Conservation (phyloP, 1,139 yeast species). For the Sugiyamaella pinicola region DNA sequence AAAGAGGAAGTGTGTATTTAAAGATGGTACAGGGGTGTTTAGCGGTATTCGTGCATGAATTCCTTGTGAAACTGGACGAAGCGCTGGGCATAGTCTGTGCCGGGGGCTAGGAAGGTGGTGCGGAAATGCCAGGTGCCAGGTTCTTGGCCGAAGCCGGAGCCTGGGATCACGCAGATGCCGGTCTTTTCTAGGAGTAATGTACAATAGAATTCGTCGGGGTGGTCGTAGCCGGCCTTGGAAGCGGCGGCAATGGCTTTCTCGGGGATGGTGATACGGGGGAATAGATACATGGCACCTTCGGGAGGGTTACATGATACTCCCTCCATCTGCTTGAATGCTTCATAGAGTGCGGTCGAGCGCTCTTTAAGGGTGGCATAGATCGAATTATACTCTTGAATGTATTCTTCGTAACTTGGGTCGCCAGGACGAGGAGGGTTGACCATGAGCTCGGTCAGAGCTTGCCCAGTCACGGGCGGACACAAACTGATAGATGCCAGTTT, state of each 20-base stretch:
- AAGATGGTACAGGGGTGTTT: conserved; percentile 1
- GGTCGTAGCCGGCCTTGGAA: conserved; percentile 50
- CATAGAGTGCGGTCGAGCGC: conserved; percentile 65
- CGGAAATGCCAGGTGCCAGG: conserved; percentile 88
- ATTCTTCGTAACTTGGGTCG: conserved; percentile 71
- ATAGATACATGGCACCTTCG: conserved; percentile 96
- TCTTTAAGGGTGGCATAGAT: conserved; percentile 63
- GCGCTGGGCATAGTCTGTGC: conserved; percentile 77
- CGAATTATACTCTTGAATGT: conserved; percentile 58
- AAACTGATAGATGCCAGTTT: conserved; percentile 87
- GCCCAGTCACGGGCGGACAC: conserved; percentile 95
- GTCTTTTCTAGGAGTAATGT: conserved; percentile 76
- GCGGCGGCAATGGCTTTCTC: conserved; percentile 66
- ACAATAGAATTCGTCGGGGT: conserved; percentile 86
- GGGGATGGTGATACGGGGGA: conserved; percentile 74
- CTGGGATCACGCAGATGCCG: conserved; percentile 98
- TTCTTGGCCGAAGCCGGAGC: conserved; percentile 93
- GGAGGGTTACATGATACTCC: conserved; percentile 86
- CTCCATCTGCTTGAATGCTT: conserved; percentile 73
- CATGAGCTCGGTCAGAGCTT: conserved; percentile 89
- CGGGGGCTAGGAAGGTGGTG: conserved; percentile 96
- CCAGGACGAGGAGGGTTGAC: conserved; percentile 84
- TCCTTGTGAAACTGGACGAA: conserved; percentile 76
- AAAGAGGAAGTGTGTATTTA: background rate
- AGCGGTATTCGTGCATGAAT: conserved; percentile 62